phyloP scores from a whole-genome alignment of 768 basidiomycete species.

The Amanita exitialis region DNA sequence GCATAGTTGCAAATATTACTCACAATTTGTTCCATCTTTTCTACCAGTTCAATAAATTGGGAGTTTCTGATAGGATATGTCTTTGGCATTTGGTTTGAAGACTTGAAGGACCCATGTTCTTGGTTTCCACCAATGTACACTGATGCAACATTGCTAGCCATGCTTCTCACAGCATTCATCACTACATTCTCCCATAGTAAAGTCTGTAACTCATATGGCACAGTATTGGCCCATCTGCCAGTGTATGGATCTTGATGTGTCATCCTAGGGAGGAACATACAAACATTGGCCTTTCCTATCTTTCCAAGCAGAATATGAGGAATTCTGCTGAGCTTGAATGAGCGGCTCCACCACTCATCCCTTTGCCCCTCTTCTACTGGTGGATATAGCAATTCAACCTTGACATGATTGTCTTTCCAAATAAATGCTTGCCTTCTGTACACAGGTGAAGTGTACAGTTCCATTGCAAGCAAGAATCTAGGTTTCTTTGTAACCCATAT shows the following conservation, averaged over 20 bases:
- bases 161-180: not conserved
- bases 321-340: not conserved
- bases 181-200: not conserved
- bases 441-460: no score
- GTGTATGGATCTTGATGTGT: not conserved
- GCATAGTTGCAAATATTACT: not conserved
- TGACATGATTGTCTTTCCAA: not conserved
- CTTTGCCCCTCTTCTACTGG: not conserved
- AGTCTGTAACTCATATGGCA: not conserved
- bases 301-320: not conserved
- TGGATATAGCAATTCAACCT: not conserved
- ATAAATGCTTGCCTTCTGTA: no score
- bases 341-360: not conserved
- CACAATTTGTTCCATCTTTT: constrained; percentile 1
- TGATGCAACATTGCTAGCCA: no score
- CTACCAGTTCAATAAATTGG: not conserved
- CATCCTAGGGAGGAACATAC: not conserved
- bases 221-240: not conserved
- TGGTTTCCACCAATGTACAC: not conserved
- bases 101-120: not conserved
- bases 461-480: no score
- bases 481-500: no score
- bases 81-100: no score
- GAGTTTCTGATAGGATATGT: constrained; percentile 6
- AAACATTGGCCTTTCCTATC: not conserved